Evolutionary conservation across 2,329 filamentous ascomycete species (phyloP), one percentile per base, ranked within the genome.

Genomic region (Paraphoma sp.): DNA sequence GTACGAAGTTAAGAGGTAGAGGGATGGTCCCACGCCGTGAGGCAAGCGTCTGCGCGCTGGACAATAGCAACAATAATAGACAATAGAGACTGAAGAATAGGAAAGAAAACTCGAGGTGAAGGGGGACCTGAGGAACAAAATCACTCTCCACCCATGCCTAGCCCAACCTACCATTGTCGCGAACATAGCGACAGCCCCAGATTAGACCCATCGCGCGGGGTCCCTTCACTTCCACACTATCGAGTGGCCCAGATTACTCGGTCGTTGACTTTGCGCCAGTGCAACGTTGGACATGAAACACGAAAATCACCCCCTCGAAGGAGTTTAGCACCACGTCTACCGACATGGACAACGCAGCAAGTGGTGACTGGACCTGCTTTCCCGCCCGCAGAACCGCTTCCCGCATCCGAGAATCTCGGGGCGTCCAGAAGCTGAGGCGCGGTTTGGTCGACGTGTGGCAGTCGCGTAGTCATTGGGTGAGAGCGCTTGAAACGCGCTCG

Each of bases 1-100:
- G 54, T 54, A 53, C 18, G 43, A 57, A 62, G 51, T 41, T 47
- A 53, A 52, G 28, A 40, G 23, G 60, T 57, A 68, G 53, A 62
- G 57, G 56, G 54, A 47, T 59, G 51, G 61, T 60, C 65, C 65
- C 65, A 60, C 64, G 70, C 70, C 71, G 69, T 62, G 60, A 72
- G 74, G 70, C 76, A 71, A 63, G 60, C 60, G 74, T 53, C 59
- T 65, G 61, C 63, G 64, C 52, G 60, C 67, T 68, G 64, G 44
- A 72, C 75, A 79, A 77, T 75, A 76, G 67, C 63, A 74, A 67
- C 67, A 70, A 74, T 68, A 67, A 63, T 54, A 57, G 63, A 74
- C 69, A 71, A 74, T 68, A 69, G 60, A 60, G 65, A 68, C 42
- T 62, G 61, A 65, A 58, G 55, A 59, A 55, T 51, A 58, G 53